Evolutionary conservation across 352 stramenopile species (phyloP), one percentile per base, ranked within the genome.

Genomic region (Albugo candida): DNA sequence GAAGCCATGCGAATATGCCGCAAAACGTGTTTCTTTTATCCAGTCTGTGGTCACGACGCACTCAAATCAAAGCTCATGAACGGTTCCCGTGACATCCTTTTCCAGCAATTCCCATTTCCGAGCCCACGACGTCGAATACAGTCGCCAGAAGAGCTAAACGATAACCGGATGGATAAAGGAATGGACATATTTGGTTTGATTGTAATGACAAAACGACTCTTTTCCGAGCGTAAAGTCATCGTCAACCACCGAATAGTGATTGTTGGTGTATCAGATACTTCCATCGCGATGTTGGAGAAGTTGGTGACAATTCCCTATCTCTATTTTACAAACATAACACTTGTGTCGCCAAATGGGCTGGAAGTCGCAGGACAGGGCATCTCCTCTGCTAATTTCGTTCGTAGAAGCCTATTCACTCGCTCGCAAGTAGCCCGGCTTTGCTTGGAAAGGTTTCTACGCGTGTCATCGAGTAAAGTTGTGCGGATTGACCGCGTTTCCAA

Each of bases 221-320:
- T 95, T 0, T 85, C 70, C 13, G 81, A 95, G 63, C 76, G 76
- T 0, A 93, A 92, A 41, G n/a, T 85, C 34, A 61, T 66, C 4
- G 53, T 87, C 13, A 91, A 88, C 54, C 65, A 85, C 39, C 75
- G 83, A 12, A 54, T 95, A 11, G 84, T 95, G 11, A 48, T 95
- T 13, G 69, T 95, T 0, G 86, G 84, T 1, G 78, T 70, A 0
- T 91, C 75, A 0, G 74, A 89, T 34, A 71, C 78, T 31, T 82
- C 70, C 11, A 51, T 95, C 12, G 68, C 78, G n/a, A 66, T 78
- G 16, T 61, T 95, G 18, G 60, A 86, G 60, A 63, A 64, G 0
- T 63, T 96, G 18, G 49, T 93, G 2, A 54, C 61, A 5, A 67
- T 83, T 13, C 78, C 78, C n/a, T 91, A 94, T 60, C 39, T 91